Conservation (phyloP, 2,329 filamentous ascomycete genomes). For the Cyphellophora attinorum region DNA sequence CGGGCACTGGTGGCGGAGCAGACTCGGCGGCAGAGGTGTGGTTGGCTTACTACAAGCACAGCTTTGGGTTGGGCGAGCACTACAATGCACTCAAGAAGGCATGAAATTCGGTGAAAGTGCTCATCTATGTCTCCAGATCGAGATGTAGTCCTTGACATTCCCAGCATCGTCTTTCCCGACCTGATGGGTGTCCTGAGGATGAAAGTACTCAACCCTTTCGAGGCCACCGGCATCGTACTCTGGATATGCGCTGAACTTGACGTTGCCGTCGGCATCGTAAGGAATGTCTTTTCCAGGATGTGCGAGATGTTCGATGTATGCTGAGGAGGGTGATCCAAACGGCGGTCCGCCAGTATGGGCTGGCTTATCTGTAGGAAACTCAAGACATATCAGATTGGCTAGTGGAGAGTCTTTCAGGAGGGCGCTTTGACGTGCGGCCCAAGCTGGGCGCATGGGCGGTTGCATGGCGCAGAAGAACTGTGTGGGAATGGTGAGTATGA, state of each 20-base stretch:
- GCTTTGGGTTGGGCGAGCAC: constrained; percentile 90
- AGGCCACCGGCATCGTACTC: constrained; percentile 30
- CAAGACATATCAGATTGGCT: constrained; percentile 55
- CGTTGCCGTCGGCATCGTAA: constrained; percentile 48
- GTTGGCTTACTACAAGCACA: constrained; percentile 91
- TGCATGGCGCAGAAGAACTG: constrained; percentile 55
- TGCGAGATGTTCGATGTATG: constrained; percentile 63
- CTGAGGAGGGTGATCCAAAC: constrained; percentile 57
- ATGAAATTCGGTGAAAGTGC: constrained; percentile 1
- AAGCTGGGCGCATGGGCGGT: constrained; percentile 44
- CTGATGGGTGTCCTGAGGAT: constrained; percentile 46
- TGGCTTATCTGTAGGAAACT: constrained; percentile 68
- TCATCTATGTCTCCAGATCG: constrained; percentile 31
- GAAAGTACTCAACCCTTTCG: constrained; percentile 44
- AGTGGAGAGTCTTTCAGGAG: constrained; percentile 38
- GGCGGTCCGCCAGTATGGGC: constrained; percentile 60
- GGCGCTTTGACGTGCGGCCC: constrained; percentile 46
- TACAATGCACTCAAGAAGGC: constrained; percentile 73
- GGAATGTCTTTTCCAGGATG: constrained; percentile 58
- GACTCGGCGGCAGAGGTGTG: constrained; percentile 49
- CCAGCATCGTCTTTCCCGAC: constrained; percentile 38
- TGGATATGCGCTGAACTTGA: constrained; percentile 38
- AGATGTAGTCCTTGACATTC: constrained; percentile 31
- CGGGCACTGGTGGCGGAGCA: constrained; percentile 26
- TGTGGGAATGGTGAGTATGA: neutral